These are phyloP conservation scores for Oryza meridionalis DNA, from an alignment of 176 grass and related monocot species.

Conservation along the genomic window DNA sequence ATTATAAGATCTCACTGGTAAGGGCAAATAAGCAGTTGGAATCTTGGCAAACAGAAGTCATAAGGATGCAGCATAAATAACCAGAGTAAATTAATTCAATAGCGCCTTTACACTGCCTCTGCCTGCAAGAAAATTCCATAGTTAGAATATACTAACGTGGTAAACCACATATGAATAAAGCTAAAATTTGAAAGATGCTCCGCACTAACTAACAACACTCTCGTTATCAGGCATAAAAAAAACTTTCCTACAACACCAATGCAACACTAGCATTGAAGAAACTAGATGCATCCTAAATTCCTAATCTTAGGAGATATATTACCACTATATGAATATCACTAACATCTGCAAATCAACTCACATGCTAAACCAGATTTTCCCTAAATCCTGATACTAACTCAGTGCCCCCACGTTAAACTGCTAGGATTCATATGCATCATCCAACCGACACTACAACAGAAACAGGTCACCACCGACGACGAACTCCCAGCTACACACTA, in stretches of 20 bases:
- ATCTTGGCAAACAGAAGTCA: slow-evolving; percentile 22
- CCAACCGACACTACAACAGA: slow-evolving; percentile 2
- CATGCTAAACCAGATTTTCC: background rate
- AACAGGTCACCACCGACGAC: background rate
- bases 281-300: background rate
- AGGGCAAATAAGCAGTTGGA: background rate
- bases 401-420: background rate
- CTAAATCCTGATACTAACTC: slow-evolving; percentile 5
- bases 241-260: background rate
- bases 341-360: background rate
- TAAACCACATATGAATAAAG: background rate
- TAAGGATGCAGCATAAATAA: slow-evolving; percentile 28
- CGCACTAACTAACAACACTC: background rate
- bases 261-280: background rate
- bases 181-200: slow-evolving; percentile 1
- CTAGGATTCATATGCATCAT: background rate
- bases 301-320: background rate
- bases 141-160: slow-evolving; percentile 29
- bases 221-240: background rate
- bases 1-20: slow-evolving; percentile 29
- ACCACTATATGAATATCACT: background rate
- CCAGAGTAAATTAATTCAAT: slow-evolving; percentile 11
- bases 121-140: slow-evolving; percentile 26
- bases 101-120: background rate
- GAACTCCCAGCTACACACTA: slow-evolving; percentile 8